These are phyloP conservation scores for Schwanniomyces etchellsii DNA, from an alignment of 1,139 yeast species.

Conservation along the genomic window DNA sequence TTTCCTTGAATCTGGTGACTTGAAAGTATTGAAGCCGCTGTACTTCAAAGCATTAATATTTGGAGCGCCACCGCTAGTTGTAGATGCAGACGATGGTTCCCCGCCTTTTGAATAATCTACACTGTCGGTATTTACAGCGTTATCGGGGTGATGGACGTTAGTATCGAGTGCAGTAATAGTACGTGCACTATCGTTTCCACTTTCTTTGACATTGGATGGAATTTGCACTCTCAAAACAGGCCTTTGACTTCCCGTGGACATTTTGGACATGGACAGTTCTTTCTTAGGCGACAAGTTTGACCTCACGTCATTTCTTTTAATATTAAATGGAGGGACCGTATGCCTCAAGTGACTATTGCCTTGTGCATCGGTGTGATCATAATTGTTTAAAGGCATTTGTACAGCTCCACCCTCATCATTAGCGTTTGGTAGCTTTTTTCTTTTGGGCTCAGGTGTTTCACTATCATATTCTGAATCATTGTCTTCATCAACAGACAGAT, in stretches of 20 bases:
- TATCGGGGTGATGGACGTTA: constrained; percentile 6
- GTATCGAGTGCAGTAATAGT: constrained; percentile 38
- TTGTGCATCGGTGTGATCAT: neutral
- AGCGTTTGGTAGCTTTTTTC: constrained; percentile 14
- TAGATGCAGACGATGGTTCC: constrained; percentile 1
- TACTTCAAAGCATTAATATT: constrained; percentile 17
- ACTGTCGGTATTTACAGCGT: constrained; percentile 3
- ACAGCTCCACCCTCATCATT: constrained; percentile 2
- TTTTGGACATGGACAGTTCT: constrained; percentile 8
- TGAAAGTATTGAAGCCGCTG: constrained; percentile 26
- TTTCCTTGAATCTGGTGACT: constrained; percentile 33
- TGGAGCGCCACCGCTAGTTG: constrained; percentile 7
- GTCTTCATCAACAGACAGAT: constrained; percentile 15
- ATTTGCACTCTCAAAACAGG: constrained; percentile 50
- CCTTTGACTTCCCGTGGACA: constrained; percentile 13
- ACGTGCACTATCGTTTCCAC: constrained; percentile 21
- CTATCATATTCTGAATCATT: constrained; percentile 26
- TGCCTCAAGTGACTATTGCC: neutral
- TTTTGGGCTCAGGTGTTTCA: constrained; percentile 24
- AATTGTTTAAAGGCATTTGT: no score
- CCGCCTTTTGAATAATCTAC: constrained; percentile 5
- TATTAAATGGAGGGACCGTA: neutral
- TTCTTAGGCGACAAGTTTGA: constrained; percentile 6
- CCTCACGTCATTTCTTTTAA: neutral
- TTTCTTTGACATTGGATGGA: constrained; percentile 35